Conservation (phyloP, 805 yeast species). For the Lachancea cidri region DNA sequence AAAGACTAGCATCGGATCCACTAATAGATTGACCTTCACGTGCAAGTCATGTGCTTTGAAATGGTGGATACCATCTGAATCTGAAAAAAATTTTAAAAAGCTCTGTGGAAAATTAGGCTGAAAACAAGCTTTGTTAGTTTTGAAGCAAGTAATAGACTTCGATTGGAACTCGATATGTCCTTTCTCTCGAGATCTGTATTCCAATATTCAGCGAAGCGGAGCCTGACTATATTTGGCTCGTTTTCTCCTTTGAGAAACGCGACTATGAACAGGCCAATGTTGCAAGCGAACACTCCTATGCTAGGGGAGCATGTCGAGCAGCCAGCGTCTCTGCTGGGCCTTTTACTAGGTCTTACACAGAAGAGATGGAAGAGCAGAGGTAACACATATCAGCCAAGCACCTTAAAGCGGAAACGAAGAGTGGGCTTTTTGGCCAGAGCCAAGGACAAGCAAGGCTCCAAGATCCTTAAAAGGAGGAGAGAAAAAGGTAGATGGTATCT, state of each 20-base stretch:
- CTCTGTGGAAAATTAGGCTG: too few species aligned
- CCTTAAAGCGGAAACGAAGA: constrained; percentile 82
- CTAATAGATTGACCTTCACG: too few species aligned
- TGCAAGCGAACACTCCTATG: constrained; percentile 15
- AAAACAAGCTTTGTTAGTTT: too few species aligned
- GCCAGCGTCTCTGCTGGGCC: constrained; percentile 7
- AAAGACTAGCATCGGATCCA: too few species aligned
- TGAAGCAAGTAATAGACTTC: too few species aligned
- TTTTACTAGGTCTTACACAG: constrained; percentile 18
- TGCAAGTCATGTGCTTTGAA: too few species aligned
- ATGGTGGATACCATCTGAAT: too few species aligned
- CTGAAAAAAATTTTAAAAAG: too few species aligned
- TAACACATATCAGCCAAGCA: constrained; percentile 91
- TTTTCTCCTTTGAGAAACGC: constrained; percentile 18
- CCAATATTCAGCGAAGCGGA: constrained; percentile 14
- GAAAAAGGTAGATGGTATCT: constrained; percentile 93
- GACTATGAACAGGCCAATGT: constrained; percentile 13
- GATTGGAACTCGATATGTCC: constrained; percentile 13
- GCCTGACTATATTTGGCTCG: constrained; percentile 13
- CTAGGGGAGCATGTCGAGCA: constrained; percentile 18
- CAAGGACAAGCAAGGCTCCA: constrained; percentile 68
- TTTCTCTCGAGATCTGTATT: constrained; percentile 12
- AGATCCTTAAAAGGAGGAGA: constrained; percentile 68
- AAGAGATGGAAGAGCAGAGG: constrained; percentile 84
- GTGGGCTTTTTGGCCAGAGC: constrained; percentile 86